Base-by-base conservation (phyloP, 1,139 yeast genomes). In the Suhomyces bribrorum region DNA sequence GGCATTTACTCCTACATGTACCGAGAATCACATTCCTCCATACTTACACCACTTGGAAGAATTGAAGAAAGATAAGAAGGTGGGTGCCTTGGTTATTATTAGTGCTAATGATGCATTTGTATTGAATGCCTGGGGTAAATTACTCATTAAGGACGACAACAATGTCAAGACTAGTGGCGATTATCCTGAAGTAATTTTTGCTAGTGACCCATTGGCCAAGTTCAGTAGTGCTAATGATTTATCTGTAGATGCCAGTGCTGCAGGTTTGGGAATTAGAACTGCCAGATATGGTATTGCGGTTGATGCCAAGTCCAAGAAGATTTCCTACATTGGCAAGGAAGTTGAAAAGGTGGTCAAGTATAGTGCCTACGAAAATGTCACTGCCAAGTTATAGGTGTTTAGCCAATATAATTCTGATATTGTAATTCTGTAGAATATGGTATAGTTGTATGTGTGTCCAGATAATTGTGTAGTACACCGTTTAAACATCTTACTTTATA, bases 261-360 rank as follows among this genome's bases (percentile, higher is more conserved):
- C 42, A 37, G 90, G 89, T 24, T 59, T 81, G 46, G 86, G 86
- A 33, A 56, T 69, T 44, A 79, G 95, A 69, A 78, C 86, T 44
- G 73, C 75, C 38, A 78, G 96, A 64, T 87, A 78, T 63, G 90
- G 90, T 40, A 62, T 81, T 40, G 71, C 86, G 46, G 79, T 86
- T 41, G 56, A 57, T 18, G 79, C 81, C 51, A 36, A 49, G 45
- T 34, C 46, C 43, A 43, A 51, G 49, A 24, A 39, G 8, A 45
- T 53, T 14, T 40, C 33, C 40, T 53, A 53, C 37, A 32, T 44
- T 16, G 57, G 57, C 14, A 67, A 79, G 40, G 66, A 62, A 38
- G 48, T 45, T 15, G 61, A 50, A 26, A 45, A 49, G 27, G 63
- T 52, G 3, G 65, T 62, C 18, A 48, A 47, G 13, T 40, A 38